phyloP scores from a whole-genome alignment of 345 rosid genomes.

The Syzygium aromaticum region DNA sequence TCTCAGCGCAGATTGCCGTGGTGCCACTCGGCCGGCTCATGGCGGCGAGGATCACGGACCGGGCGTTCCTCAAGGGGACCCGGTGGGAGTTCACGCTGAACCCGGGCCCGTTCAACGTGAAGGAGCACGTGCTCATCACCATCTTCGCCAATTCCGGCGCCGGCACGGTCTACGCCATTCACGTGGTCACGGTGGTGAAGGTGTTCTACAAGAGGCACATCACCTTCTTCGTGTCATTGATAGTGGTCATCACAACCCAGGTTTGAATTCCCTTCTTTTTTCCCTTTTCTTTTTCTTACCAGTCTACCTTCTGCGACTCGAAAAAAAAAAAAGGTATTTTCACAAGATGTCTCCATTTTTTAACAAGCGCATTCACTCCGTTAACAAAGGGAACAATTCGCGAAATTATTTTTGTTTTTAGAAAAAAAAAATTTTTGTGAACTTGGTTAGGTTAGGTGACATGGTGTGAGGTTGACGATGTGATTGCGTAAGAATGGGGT shows the following conservation, averaged over 20 bases:
- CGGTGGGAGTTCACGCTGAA: slow-evolving; percentile 73
- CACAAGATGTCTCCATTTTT: not conserved
- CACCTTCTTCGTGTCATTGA: slow-evolving; percentile 75
- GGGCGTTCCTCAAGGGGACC: slow-evolving; percentile 57
- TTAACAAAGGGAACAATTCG: not conserved
- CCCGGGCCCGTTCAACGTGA: slow-evolving; percentile 95
- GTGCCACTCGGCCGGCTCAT: slow-evolving; percentile 85
- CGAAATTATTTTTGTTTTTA: not conserved
- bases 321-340: not conserved
- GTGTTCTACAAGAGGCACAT: slow-evolving; percentile 72
- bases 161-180: slow-evolving; percentile 84
- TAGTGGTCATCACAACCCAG: slow-evolving; percentile 84
- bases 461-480: not conserved
- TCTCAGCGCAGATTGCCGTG: slow-evolving; percentile 94
- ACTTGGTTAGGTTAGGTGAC: not conserved
- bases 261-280: slow-evolving; percentile 13
- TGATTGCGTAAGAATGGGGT: not conserved
- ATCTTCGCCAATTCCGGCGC: slow-evolving; percentile 98
- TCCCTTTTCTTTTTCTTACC: not conserved
- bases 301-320: not conserved
- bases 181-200: slow-evolving; percentile 81
- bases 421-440: not conserved
- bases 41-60: slow-evolving; percentile 71
- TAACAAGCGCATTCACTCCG: not conserved
- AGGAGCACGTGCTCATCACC: slow-evolving; percentile 92